Evolutionary conservation across 139 green algal genomes (phyloP), one percentile per base, ranked within the genome.

Genomic region (Asterochloris sp.): DNA sequence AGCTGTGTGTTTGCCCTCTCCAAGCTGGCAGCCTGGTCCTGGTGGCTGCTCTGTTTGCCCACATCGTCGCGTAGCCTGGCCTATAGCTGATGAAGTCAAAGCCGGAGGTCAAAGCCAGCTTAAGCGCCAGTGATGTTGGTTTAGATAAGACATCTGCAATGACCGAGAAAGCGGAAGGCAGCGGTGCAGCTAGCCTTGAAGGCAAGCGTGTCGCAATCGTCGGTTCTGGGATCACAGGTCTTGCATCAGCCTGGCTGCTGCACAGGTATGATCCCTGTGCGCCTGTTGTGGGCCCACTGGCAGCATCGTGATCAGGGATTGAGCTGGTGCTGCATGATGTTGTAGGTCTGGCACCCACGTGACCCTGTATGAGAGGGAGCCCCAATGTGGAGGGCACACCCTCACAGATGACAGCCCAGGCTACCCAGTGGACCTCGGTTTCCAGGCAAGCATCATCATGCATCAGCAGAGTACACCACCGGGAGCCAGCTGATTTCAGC

Each of bases 391-490:
- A 38, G 96, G 96, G 1, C 96, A 99, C 86, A 97, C 96, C 0
- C 85, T 97, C 26, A 99, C 96, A 8, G 91, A 96, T 77, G 69
- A 87, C 63, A 89, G 85, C 1, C 85, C 79, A 0, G 82, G 85
- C 1, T 91, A 89, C 64, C 89, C 92, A 0, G 92, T 98, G 0
- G 96, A 99, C 84, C 84, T 99, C 10, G 96, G 96, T 19, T 98
- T 99, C 82, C 97, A 98, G 89, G 94, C 94, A 83, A 23, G 66
- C 29, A 54, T 54, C 38, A 54, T 54, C 38, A 54, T 54, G 38
- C 2, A 54, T 54, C 38, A 54, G 38, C 38, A 54, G 38, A 54
- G 38, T 54, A 54, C 38, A 54, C 38, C 38, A 54, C 4, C 4
- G 2, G 38, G 38, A 54, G 38, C 38, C 38, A 54, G 38, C 38